These are phyloP conservation scores for Suillus subalutaceus DNA, from an alignment of 768 basidiomycete species.

Conservation along the genomic window DNA sequence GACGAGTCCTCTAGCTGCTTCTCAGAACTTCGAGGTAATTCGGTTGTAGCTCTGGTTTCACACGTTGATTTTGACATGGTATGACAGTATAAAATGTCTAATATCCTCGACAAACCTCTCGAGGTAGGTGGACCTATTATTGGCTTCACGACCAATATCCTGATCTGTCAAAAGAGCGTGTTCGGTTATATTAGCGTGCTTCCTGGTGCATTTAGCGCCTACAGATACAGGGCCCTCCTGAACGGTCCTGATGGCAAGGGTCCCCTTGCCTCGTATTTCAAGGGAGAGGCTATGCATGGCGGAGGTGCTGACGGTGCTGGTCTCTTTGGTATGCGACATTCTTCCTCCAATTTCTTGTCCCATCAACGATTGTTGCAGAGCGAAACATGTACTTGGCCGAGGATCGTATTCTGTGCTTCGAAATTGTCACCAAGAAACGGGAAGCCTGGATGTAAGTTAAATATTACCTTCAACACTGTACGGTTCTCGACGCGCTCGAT, in stretches of 20 bases:
- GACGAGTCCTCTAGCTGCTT: slow-evolving; percentile 81
- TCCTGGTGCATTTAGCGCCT: slow-evolving; percentile 92
- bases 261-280: slow-evolving; percentile 91
- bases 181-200: slow-evolving; percentile 88
- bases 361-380: slow-evolving; percentile 39
- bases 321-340: slow-evolving; percentile 52
- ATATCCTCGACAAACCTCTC: slow-evolving; percentile 93
- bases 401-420: slow-evolving; percentile 90
- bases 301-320: slow-evolving; percentile 61
- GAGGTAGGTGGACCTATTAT: slow-evolving; percentile 57
- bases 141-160: background rate
- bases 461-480: background rate
- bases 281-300: slow-evolving; percentile 86
- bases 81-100: slow-evolving; percentile 87
- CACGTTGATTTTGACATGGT: slow-evolving; percentile 9
- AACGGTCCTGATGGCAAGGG: slow-evolving; percentile 90
- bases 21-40: slow-evolving; percentile 89
- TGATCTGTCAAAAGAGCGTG: slow-evolving; percentile 52
- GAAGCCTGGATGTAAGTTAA: slow-evolving; percentile 77
- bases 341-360: background rate
- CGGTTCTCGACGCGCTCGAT: slow-evolving; percentile 8
- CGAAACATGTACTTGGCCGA: slow-evolving; percentile 94
- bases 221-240: slow-evolving; percentile 83
- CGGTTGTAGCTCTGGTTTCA: background rate
- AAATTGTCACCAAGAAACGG: slow-evolving; percentile 87